These are phyloP conservation scores for Heterobasidion parviporum DNA, from an alignment of 1,284 basidiomycete genomes.

Conservation along the genomic window DNA sequence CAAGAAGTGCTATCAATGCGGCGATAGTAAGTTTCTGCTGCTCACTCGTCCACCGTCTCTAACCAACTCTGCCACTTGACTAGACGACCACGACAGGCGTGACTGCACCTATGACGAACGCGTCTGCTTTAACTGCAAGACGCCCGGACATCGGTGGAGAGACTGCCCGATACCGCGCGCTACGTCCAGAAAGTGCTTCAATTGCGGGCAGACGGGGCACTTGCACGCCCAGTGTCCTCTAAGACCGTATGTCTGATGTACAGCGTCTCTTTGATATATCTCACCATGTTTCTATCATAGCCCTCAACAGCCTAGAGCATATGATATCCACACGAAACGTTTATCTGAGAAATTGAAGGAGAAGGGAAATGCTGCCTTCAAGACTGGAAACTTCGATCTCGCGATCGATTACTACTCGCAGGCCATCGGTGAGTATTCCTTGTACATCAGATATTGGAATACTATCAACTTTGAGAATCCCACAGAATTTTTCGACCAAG, in stretches of 20 bases:
- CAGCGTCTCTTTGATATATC: not conserved
- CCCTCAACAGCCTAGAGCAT: not conserved
- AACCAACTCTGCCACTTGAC: not conserved
- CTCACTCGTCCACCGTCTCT: not conserved
- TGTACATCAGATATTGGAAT: not conserved
- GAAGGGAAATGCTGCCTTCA: slow-evolving; percentile 1
- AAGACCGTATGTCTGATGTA: not conserved
- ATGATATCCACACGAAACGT: not conserved
- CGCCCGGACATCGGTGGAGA: not conserved
- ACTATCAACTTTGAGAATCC: no score
- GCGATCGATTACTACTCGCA: slow-evolving; percentile 1
- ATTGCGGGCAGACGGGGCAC: slow-evolving; percentile 1
- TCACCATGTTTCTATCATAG: not conserved
- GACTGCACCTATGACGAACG: not conserved
- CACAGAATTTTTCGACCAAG: not conserved
- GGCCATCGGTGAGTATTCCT: slow-evolving; percentile 10
- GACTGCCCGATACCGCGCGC: not conserved
- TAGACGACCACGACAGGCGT: not conserved
- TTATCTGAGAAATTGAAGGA: not conserved
- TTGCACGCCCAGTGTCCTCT: not conserved
- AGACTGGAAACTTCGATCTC: not conserved
- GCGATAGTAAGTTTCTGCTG: slow-evolving; percentile 14
- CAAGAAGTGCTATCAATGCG: not conserved
- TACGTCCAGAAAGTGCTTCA: not conserved
- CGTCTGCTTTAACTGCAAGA: slow-evolving; percentile 3